Base-by-base conservation (phyloP, 1,284 basidiomycete genomes). In the Testicularia cyperi region DNA sequence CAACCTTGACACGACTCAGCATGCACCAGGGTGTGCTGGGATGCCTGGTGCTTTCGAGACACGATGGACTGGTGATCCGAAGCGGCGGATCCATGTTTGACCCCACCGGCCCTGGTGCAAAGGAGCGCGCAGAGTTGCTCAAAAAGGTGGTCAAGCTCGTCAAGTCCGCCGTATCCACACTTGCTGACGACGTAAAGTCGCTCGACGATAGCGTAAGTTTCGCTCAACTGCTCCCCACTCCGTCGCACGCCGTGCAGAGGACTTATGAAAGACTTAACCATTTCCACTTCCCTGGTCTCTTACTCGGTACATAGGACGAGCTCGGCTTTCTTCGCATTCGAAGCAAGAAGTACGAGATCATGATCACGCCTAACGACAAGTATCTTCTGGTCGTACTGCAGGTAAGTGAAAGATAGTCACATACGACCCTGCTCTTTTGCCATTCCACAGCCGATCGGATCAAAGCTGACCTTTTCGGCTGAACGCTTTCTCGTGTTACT, bases 71-170 rank as follows among this genome's bases (percentile, higher is more conserved):
- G n/a, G 66, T 72, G n/a, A 72, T 72, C 28, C 44, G 68, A 16
- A 57, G 46, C 25, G 68, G 66, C 4, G 70, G 70, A 0, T 27
- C 72, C 78, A 61, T 53, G 81, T 72, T 72, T 28, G 70, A 72
- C 14, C 69, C 67, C 2, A 54, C 42, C 14, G 68, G 68, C 12
- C 67, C 67, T 2, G 68, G 69, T 12, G 67, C 69, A 1, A 49
- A 47, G 14, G 47, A 49, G 14, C 28, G 68, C 9, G 63, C 63
- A 2, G 63, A 68, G 24, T 23, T 55, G 40, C 44, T 70, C 6
- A 66, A 61, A 31, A 60, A 42, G 32, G 55, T 70, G 8, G 65
- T 66, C 5, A 45, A 38, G n/a, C 42, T 72, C 25, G 69, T 70
- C 26, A 48, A 62, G 30, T 47, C 31, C 15, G 44, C 32, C 15